phyloP scores from a whole-genome alignment of 1,139 yeast species.

The Meyerozyma elateridarum region DNA sequence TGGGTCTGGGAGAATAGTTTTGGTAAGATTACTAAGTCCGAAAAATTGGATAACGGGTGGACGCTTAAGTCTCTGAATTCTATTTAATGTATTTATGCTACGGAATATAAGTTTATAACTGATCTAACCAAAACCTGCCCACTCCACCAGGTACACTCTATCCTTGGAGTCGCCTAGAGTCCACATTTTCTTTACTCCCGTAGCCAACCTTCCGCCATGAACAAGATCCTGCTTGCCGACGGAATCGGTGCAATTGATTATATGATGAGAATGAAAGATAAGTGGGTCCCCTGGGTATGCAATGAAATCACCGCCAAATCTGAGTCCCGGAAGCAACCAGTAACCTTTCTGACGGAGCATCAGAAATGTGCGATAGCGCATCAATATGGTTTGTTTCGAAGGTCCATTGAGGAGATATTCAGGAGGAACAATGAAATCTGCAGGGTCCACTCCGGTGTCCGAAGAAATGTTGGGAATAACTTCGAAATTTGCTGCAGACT shows the following conservation, averaged over 20 bases:
- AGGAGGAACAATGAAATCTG: too few species aligned
- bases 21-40: too few species aligned
- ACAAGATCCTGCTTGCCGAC: constrained; percentile 54
- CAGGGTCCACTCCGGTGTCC: too few species aligned
- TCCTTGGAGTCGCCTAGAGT: constrained; percentile 43
- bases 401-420: too few species aligned
- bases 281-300: constrained; percentile 96
- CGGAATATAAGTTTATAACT: not conserved
- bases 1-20: too few species aligned
- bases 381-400: too few species aligned
- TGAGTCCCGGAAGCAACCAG: constrained; percentile 73
- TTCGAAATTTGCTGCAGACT: too few species aligned
- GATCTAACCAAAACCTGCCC: constrained; percentile 3
- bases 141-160: not conserved
- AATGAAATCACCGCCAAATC: constrained; percentile 86
- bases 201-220: constrained; percentile 85
- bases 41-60: too few species aligned
- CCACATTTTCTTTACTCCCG: constrained; percentile 88
- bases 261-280: constrained; percentile 81
- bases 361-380: too few species aligned
- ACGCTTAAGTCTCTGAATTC: too few species aligned
- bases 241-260: constrained; percentile 51
- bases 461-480: too few species aligned
- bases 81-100: too few species aligned
- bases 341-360: constrained; percentile 41